Evolutionary conservation across 805 yeast genomes (phyloP).

Genomic region (Teunomyces cretensis): DNA sequence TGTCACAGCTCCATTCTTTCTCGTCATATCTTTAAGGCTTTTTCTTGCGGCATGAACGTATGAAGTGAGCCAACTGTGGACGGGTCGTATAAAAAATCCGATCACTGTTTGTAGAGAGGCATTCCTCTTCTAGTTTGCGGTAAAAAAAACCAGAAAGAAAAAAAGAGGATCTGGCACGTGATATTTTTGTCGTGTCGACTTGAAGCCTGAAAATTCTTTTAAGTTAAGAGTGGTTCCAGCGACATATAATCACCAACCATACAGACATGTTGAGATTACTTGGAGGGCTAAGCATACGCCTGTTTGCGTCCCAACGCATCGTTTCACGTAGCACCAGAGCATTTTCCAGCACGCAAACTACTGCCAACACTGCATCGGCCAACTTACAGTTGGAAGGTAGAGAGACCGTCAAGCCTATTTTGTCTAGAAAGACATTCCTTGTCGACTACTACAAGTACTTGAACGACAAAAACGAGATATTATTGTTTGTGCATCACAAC

Average conservation of each 20-base stretch:
- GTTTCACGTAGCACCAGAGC: constrained; percentile 4
- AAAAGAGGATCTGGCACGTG: neutral
- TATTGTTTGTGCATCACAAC: constrained; percentile 82
- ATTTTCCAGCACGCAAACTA: constrained; percentile 3
- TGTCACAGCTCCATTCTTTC: constrained; percentile 1
- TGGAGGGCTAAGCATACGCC: constrained; percentile 3
- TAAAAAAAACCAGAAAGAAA: neutral
- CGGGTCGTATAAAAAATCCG: neutral
- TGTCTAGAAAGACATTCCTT: constrained; percentile 82
- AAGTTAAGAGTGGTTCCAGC: neutral
- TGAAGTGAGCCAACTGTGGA: neutral
- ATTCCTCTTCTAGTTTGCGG: neutral
- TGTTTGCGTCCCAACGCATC: neutral
- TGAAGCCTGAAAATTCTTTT: neutral
- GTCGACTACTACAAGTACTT: constrained; percentile 76
- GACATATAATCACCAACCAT: neutral
- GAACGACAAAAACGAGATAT: constrained; percentile 64
- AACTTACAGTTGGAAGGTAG: constrained; percentile 18
- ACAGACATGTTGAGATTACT: constrained; percentile 1
- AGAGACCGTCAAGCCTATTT: constrained; percentile 58
- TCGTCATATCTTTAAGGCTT: neutral
- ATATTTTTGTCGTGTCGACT: neutral
- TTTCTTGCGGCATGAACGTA: constrained; percentile 2
- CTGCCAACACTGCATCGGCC: constrained; percentile 3
- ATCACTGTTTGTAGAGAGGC: neutral